A percentile compares a stretch with the other conserved stretches of the same genome.
phyloP scores from a whole-genome alignment of 495 filamentous ascomycete species.

The Aspergillus cristatus region DNA sequence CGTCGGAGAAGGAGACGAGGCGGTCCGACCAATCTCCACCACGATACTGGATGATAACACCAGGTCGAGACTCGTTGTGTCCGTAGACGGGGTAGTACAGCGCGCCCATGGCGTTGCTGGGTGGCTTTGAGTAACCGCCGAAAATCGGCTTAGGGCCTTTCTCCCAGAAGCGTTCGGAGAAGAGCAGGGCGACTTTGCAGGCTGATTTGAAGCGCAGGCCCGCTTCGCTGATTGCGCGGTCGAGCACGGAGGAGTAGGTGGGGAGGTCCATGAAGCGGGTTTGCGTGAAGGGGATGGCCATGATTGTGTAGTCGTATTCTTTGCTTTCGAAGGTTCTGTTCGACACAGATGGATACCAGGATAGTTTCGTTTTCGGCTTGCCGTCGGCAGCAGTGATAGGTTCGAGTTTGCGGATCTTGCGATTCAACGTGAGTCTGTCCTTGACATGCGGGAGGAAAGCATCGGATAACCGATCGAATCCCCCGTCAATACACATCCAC shows the following conservation, averaged over 20 bases:
- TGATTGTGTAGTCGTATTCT: conserved; percentile 22
- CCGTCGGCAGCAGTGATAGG: conserved; percentile 1
- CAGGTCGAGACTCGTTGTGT: conserved; percentile 50
- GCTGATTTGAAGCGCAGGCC: conserved; percentile 40
- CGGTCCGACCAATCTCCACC: conserved; percentile 35
- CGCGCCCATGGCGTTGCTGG: conserved; percentile 43
- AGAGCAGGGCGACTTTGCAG: conserved; percentile 59
- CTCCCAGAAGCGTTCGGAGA: conserved; percentile 58
- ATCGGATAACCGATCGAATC: conserved; percentile 17
- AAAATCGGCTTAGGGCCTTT: conserved; percentile 47
- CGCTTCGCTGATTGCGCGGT: conserved; percentile 47
- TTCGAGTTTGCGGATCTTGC: conserved; percentile 15
- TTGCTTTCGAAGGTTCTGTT: conserved; percentile 15
- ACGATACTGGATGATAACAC: conserved; percentile 50
- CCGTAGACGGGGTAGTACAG: conserved; percentile 56
- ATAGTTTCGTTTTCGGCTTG: conserved; percentile 9
- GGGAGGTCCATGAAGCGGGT: conserved; percentile 21
- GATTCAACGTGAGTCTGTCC: conserved; percentile 13
- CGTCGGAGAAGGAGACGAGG: conserved; percentile 35
- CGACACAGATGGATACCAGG: conserved; percentile 14
- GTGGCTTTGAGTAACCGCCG: conserved; percentile 44
- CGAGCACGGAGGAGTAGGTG: conserved; percentile 23
- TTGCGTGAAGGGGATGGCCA: conserved; percentile 22
- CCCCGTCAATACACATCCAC: conserved; percentile 16
- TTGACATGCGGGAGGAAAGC: conserved; percentile 17